phyloP scores from a whole-genome alignment of 2,329 filamentous ascomycete species.

The Berkeleyomyces rouxiae region DNA sequence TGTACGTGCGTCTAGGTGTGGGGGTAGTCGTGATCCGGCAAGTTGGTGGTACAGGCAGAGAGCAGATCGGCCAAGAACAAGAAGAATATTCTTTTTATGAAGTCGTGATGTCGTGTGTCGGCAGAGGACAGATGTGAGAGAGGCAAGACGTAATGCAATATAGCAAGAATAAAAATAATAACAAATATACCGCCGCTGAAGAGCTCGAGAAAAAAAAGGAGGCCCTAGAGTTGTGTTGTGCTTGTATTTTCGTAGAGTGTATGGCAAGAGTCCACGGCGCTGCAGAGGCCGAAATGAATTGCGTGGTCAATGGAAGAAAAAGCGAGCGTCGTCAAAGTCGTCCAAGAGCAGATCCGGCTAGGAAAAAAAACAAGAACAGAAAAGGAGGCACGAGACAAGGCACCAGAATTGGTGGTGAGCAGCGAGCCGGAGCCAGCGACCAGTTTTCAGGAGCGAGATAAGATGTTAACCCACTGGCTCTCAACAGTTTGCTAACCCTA shows the following conservation, averaged over 20 bases:
- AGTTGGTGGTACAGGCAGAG: not conserved
- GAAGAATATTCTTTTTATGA: not conserved
- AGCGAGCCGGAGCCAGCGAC: too few species aligned
- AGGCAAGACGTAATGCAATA: not conserved
- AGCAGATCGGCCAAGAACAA: not conserved
- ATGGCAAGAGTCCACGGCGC: not conserved
- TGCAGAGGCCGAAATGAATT: not conserved
- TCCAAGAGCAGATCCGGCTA: not conserved
- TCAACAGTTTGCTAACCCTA: not conserved
- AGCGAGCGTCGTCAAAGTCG: not conserved
- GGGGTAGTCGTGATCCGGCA: not conserved
- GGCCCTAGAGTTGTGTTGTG: not conserved
- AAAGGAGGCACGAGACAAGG: conserved; percentile 1
- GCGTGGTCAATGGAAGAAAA: not conserved
- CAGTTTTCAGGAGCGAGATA: not conserved
- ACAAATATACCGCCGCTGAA: not conserved
- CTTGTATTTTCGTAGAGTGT: not conserved
- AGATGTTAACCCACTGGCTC: not conserved
- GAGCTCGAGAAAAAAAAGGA: not conserved
- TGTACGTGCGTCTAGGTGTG: not conserved
- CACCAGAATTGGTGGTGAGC: not conserved
- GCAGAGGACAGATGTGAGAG: not conserved
- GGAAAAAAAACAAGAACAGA: not conserved
- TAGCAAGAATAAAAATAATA: not conserved
- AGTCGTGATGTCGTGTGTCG: not conserved